Conservation (phyloP, 495 filamentous ascomycete genomes). For the Tuber indicum region DNA sequence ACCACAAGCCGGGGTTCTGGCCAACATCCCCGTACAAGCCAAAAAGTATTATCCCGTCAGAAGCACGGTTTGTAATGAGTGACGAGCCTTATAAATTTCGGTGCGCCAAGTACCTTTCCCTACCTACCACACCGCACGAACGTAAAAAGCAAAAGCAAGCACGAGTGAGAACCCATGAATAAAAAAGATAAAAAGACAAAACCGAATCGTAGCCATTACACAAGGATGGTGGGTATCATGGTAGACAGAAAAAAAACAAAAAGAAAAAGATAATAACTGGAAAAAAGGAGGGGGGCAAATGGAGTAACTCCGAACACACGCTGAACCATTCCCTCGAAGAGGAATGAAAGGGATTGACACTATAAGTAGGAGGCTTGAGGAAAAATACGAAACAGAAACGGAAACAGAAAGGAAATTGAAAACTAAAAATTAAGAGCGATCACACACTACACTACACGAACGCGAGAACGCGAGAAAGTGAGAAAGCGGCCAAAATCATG, state of each 20-base stretch:
- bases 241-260: not conserved
- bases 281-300: not conserved
- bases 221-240: not conserved
- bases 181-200: not conserved
- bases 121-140: not conserved
- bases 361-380: not conserved
- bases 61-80: not conserved
- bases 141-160: not conserved
- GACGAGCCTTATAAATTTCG: not conserved
- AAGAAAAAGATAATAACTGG: not conserved
- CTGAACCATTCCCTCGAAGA: not conserved
- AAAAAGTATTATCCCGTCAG: not conserved
- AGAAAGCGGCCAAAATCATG: not conserved
- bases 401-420: not conserved
- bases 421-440: not conserved
- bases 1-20: not conserved
- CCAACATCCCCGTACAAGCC: not conserved
- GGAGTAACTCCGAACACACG: not conserved
- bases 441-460: not conserved
- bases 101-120: not conserved
- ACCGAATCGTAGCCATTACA: not conserved
- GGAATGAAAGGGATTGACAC: not conserved
- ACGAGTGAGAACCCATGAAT: not conserved
- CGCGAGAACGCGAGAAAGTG: not conserved
- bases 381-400: not conserved